Percentiles rank a stretch among this genome's conserved stretches.
Evolutionary conservation across 176 grass and related monocot genomes (phyloP).

Genomic region (Lolium perenne): DNA sequence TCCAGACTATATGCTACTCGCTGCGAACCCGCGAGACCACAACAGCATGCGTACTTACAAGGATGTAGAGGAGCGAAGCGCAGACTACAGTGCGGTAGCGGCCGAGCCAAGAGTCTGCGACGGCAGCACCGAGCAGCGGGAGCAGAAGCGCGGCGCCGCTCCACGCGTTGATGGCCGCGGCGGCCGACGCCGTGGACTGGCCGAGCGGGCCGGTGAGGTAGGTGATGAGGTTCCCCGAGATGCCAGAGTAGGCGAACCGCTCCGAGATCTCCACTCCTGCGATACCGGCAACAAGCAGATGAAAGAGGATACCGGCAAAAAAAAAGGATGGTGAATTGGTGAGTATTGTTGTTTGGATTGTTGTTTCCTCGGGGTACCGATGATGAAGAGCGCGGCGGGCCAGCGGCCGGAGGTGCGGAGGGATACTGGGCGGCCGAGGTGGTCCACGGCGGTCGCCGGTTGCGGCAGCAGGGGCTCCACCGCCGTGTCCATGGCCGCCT

Average conservation of each 20-base stretch:
- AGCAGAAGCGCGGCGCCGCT: conserved; percentile 43
- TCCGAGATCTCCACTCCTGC: conserved; percentile 63
- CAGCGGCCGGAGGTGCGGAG: conserved; percentile 51
- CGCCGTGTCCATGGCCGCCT: conserved; percentile 36
- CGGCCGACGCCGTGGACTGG: conserved; percentile 59
- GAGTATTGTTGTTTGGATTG: conserved; percentile 2
- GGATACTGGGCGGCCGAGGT: conserved; percentile 46
- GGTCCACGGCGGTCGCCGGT: conserved; percentile 53
- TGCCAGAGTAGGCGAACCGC: conserved; percentile 54
- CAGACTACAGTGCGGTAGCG: conserved; percentile 55
- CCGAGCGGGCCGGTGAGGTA: conserved; percentile 66
- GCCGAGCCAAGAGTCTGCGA: conserved; percentile 75
- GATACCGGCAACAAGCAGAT: neutral
- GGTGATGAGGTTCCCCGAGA: conserved; percentile 65
- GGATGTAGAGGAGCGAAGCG: conserved; percentile 59
- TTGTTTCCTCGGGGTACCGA: conserved; percentile 33
- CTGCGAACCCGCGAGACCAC: neutral
- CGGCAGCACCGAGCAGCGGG: conserved; percentile 56
- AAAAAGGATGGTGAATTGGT: neutral
- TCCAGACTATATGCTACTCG: neutral
- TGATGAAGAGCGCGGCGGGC: conserved; percentile 64
- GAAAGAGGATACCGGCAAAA: too few species aligned
- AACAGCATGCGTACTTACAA: conserved; percentile 39
- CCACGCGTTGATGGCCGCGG: conserved; percentile 64
- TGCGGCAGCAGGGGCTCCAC: conserved; percentile 44